A percentile compares a stretch with the other conserved stretches of the same genome.
These are phyloP conservation scores for Mucor racemosus DNA, from an alignment of 371 early-diverging fungal species.

Conservation along the genomic window DNA sequence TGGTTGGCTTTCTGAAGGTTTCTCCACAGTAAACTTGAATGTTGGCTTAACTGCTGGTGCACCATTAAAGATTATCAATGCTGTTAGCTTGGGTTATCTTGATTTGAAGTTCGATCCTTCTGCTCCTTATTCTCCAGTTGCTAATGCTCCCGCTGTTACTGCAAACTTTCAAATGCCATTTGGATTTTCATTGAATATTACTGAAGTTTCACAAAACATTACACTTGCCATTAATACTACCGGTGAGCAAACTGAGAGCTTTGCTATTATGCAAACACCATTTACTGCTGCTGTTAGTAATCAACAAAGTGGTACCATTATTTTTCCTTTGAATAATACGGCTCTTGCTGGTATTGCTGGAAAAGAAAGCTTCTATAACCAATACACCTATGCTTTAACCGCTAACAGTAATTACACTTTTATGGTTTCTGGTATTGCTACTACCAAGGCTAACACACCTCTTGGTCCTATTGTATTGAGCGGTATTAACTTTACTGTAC, in stretches of 20 bases:
- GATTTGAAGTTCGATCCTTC: conserved; percentile 53
- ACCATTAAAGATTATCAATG: conserved; percentile 57
- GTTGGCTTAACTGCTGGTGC: conserved; percentile 50
- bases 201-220: conserved; percentile 57
- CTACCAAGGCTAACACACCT: conserved; percentile 60
- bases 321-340: conserved; percentile 51
- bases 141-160: conserved; percentile 52
- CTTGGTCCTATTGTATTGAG: conserved; percentile 59
- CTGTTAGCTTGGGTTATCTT: conserved; percentile 57
- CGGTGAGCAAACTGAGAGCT: conserved; percentile 29
- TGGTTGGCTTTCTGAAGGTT: conserved; percentile 60
- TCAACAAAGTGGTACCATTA: conserved; percentile 48
- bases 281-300: conserved; percentile 51
- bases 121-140: conserved; percentile 54
- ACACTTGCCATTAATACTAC: conserved; percentile 42
- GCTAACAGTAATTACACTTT: conserved; percentile 49
- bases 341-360: conserved; percentile 45
- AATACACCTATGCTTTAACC: conserved; percentile 57
- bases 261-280: conserved; percentile 53
- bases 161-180: conserved; percentile 62
- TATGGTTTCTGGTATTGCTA: conserved; percentile 52
- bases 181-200: conserved; percentile 59
- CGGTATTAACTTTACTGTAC: conserved; percentile 61
- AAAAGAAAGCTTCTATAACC: conserved; percentile 45
- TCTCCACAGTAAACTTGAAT: conserved; percentile 55